Base-by-base conservation (phyloP, 1,139 yeast species). In the Geotrichum histeridarum region DNA sequence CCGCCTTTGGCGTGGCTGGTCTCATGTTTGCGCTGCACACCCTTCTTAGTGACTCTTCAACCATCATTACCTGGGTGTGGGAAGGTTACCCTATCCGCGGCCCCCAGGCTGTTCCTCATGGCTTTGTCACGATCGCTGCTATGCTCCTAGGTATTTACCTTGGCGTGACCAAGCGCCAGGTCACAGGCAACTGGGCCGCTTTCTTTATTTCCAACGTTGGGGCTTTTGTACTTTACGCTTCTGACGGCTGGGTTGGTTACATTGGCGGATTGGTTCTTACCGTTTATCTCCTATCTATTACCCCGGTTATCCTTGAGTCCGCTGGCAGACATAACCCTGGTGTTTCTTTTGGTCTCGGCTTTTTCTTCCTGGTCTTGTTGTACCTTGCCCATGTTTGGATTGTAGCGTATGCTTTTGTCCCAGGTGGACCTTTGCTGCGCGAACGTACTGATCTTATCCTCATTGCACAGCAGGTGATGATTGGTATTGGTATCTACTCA, bases 321-420 rank as follows among this genome's bases (percentile, higher is more conserved):
- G 76, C 81, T 4, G 76, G 81, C 27, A 77, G 81, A n/a, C 78
- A 80, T 66, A 74, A 80, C 59, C 83, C 89, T 33, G 82, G 82
- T 6, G 64, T 75, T 33, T 66, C 81, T 0, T 86, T 84, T 66
- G 79, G 82, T 11, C 58, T 82, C 5, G 84, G 84, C 0, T 64
- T 67, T 57, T 77, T 83, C 54, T 68, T 85, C 14, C 66, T 82
- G 54, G 75, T 81, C 58, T 73, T 85, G 47, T 58, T 86, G 5
- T 69, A 86, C 43, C 76, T 93, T 59, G 93, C 87, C 12, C 93
- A 91, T 70, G 95, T 93, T 50, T 93, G 98, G 98, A 83, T 86
- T 53, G 99, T 93, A 42, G 99, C 99, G 0, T 93, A 93, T 69
- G 99, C 99, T 0, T 93, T 93, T 72, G 99, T 93, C 51, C 99